Percentiles rank a stretch among this genome's conserved stretches.
These are phyloP conservation scores for Amanita thiersii DNA, from an alignment of 768 basidiomycete genomes.

Conservation along the genomic window DNA sequence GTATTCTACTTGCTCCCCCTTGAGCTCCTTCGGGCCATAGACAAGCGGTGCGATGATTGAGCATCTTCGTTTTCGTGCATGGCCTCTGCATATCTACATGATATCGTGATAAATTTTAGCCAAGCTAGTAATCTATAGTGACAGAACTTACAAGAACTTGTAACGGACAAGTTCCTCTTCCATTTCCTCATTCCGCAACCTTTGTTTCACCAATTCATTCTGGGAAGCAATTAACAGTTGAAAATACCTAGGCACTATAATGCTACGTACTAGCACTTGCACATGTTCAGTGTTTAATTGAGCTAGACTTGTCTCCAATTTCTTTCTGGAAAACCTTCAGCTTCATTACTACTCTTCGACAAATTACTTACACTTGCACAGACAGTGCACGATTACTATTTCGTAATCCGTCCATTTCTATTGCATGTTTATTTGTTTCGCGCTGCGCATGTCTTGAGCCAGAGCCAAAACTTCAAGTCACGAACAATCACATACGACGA, in stretches of 20 bases:
- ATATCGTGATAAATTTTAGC: not conserved
- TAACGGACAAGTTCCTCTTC: conserved; percentile 93
- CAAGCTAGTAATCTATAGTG: conserved; percentile 3
- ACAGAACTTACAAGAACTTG: conserved; percentile 68
- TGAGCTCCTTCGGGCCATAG: conserved; percentile 35
- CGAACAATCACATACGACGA: conserved; percentile 32
- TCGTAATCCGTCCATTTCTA: conserved; percentile 77
- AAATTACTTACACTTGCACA: conserved; percentile 62
- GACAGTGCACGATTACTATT: conserved; percentile 71
- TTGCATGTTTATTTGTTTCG: conserved; percentile 72
- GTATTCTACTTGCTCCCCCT: conserved; percentile 25
- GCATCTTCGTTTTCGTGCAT: conserved; percentile 74
- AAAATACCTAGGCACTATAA: not conserved
- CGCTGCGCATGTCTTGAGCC: conserved; percentile 25
- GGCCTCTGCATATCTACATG: conserved; percentile 53
- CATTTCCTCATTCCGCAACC: conserved; percentile 86
- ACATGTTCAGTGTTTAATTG: conserved; percentile 82
- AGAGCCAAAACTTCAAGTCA: not conserved
- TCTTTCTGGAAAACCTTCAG: conserved; percentile 44
- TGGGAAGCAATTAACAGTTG: conserved; percentile 17
- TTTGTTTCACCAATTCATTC: conserved; percentile 88
- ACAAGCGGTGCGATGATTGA: conserved; percentile 56
- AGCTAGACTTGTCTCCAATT: conserved; percentile 68
- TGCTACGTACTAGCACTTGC: conserved; percentile 47
- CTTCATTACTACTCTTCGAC: not conserved